Evolutionary conservation across 208 protist genomes (phyloP).

Genomic region (Borovskyia barvae): DNA sequence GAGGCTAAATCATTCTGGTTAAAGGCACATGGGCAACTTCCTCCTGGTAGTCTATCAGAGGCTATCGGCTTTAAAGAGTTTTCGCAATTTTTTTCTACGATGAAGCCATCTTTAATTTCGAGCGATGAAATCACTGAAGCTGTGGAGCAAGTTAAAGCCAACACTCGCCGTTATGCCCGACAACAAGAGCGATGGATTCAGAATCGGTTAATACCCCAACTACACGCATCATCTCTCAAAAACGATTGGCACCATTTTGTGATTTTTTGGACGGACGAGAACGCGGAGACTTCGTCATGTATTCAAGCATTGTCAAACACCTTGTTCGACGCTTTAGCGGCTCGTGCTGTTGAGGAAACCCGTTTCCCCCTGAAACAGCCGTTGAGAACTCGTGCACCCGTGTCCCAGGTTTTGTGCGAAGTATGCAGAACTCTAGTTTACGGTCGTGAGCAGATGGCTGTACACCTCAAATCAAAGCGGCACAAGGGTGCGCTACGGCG

Average conservation of each 20-base stretch:
- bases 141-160: conserved; percentile 57
- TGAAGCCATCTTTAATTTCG: neutral
- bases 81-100: conserved; percentile 7
- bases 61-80: conserved; percentile 87
- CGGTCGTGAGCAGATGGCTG: conserved; percentile 44
- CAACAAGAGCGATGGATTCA: conserved; percentile 79
- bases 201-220: conserved; percentile 60
- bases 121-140: conserved; percentile 13
- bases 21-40: conserved; percentile 2
- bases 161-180: conserved; percentile 76
- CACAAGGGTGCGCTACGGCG: conserved; percentile 58
- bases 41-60: conserved; percentile 29
- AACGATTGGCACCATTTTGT: conserved; percentile 15
- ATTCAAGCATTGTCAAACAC: neutral
- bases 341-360: neutral
- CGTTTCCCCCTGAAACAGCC: conserved; percentile 12
- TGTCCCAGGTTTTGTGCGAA: conserved; percentile 52
- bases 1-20: conserved; percentile 50
- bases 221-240: conserved; percentile 26
- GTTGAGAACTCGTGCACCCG: conserved; percentile 2
- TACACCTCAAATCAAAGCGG: conserved; percentile 63
- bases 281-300: neutral
- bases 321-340: neutral
- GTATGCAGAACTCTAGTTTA: conserved; percentile 58
- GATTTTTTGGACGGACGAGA: conserved; percentile 1